Percentiles rank a stretch among this genome's conserved stretches.
phyloP scores from a whole-genome alignment of 2,329 filamentous ascomycete genomes.

The Fusarium foetens region DNA sequence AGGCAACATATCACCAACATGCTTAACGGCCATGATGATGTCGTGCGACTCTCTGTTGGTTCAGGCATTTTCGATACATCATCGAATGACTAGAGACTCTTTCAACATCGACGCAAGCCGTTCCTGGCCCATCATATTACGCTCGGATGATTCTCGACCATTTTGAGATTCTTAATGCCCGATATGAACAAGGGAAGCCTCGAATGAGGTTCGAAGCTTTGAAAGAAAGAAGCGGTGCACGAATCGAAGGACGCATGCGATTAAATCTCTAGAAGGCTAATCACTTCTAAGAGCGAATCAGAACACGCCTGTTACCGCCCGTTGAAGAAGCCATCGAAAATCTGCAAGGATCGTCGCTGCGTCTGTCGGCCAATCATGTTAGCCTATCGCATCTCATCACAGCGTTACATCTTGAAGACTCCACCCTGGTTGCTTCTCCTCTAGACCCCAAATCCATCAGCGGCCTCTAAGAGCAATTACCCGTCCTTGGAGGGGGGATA shows the following conservation, averaged over 20 bases:
- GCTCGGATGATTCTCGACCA: conserved; percentile 16
- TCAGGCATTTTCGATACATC: neutral
- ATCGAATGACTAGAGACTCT: conserved; percentile 15
- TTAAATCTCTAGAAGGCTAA: conserved; percentile 17
- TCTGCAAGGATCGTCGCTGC: conserved; percentile 29
- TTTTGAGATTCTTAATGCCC: conserved; percentile 17
- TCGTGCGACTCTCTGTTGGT: conserved; percentile 22
- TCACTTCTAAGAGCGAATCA: conserved; percentile 35
- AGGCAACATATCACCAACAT: conserved; percentile 32
- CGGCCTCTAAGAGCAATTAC: conserved; percentile 25
- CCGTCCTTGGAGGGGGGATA: conserved; percentile 12
- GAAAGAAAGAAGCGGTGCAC: conserved; percentile 17
- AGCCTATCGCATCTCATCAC: conserved; percentile 28
- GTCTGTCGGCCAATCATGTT: conserved; percentile 38
- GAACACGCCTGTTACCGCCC: conserved; percentile 40
- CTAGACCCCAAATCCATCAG: conserved; percentile 22
- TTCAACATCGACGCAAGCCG: neutral
- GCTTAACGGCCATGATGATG: neutral
- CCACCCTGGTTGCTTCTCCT: conserved; percentile 25
- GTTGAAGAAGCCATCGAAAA: conserved; percentile 21
- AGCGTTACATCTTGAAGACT: conserved; percentile 32
- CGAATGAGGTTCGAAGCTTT: conserved; percentile 16
- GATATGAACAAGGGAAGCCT: conserved; percentile 21
- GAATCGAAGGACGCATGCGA: conserved; percentile 30
- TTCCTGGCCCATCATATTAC: conserved; percentile 9